Base-by-base conservation (phyloP, 352 stramenopile genomes). In the Globisporangium radiosum region DNA sequence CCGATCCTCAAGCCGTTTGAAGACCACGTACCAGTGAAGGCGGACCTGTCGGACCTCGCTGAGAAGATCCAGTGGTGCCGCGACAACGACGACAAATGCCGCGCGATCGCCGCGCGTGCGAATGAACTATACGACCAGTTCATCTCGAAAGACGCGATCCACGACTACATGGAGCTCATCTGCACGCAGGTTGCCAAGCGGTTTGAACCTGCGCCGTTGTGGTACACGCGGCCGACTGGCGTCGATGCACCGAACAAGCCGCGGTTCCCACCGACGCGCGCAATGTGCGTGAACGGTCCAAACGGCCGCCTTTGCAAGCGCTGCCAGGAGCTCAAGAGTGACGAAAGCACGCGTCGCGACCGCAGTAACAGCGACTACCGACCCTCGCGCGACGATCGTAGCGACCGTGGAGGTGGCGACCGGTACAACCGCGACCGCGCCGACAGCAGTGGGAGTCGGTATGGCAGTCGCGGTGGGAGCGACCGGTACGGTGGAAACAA, bases 21-120 rank as follows among this genome's bases (percentile, higher is more conserved):
- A 51, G 97, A 99, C 65, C 97, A 99, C 70, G 89, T 99, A 53
- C 96, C 96, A 1, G 87, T 99, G 9, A 97, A 98, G 54, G 81
- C 80, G 2, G 97, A 99, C 69, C 72, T 99, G 19, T 98, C 92
- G 17, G 96, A 99, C 77, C 85, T 99, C 15, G 92, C 96, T 42
- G 96, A 99, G 66, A 98, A 98, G 73, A 99, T 99, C 65, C 73
- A 90, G 57, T 99, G 96, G 96, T 99, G 96, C 69, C 90, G 96
- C 54, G 76, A 96, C 19, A 94, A 99, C 67, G 97, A 99, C 73
- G 95, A 95, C 42, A 89, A 98, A 69, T 99, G 97, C 68, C 73
- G 76, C 44, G 66, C 96, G 66, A 99, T 99, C 69, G 96, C 93
- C 2, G 78, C 85, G n/a, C 96, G 97, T 48, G 96, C 96, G 13